phyloP scores from a whole-genome alignment of 169 alveolate genomes.

The Plasmodium knowlesi region DNA sequence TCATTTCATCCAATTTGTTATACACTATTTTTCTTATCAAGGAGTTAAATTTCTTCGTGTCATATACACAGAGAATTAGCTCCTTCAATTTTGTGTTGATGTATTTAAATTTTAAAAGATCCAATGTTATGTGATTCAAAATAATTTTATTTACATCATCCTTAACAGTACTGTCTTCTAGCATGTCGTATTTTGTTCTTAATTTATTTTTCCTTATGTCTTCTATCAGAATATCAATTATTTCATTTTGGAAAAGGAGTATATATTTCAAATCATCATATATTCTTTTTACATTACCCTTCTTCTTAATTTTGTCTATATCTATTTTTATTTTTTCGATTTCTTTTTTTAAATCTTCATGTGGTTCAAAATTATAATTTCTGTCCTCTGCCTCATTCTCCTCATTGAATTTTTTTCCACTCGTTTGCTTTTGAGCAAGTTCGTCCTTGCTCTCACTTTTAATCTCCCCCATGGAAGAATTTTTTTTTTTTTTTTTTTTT shows the following conservation, averaged over 20 bases:
- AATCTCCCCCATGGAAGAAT: not conserved
- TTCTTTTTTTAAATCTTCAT: conserved; percentile 67
- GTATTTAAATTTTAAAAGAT: conserved; percentile 67
- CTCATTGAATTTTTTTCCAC: not conserved
- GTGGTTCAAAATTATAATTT: conserved; percentile 46
- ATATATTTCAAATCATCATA: conserved; percentile 73
- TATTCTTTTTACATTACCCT: conserved; percentile 58
- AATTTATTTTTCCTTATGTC: conserved; percentile 65
- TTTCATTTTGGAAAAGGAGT: conserved; percentile 62
- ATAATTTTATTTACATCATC: conserved; percentile 58
- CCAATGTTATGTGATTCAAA: conserved; percentile 53
- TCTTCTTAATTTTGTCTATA: conserved; percentile 55
- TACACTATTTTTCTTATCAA: conserved; percentile 42
- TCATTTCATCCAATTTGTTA: conserved; percentile 54
- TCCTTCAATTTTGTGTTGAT: conserved; percentile 63
- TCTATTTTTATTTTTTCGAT: conserved; percentile 59
- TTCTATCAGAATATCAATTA: conserved; percentile 45
- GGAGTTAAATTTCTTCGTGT: conserved; percentile 64
- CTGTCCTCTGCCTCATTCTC: not conserved
- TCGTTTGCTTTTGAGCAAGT: not conserved
- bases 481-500: conserved; percentile 33
- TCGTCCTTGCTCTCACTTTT: not conserved
- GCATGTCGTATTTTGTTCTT: conserved; percentile 43
- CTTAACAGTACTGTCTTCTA: conserved; percentile 53
- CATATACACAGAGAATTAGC: conserved; percentile 63